Evolutionary conservation across 2,329 filamentous ascomycete species (phyloP), one percentile per base, ranked within the genome.

Genomic region (Magnaporthiopsis incrustans): DNA sequence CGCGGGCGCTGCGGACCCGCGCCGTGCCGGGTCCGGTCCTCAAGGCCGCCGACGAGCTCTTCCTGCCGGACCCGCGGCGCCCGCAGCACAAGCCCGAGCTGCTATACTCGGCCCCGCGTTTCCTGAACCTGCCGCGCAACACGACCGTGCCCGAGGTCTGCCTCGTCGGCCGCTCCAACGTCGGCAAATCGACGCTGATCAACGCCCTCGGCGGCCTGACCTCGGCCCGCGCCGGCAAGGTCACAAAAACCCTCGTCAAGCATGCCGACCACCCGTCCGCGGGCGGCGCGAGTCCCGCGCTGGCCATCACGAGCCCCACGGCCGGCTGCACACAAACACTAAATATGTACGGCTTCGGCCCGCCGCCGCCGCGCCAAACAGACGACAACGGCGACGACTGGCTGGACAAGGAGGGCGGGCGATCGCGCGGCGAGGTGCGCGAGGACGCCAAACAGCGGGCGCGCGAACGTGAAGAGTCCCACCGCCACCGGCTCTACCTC

Each of bases 151-250:
- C 84, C 59, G 84, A 87, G 68, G 84, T 96, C 62, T 89, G 91
- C 72, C 83, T 96, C 59, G 85, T 96, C 53, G 92, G 92, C 58
- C 92, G 93, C 70, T 92, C 91, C 68, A 96, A 96, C 72, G 91
- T 92, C 57, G 92, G 92, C 71, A 96, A 96, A 74, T 95, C 91
- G 1, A 91, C 91, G 22, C 89, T 96, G 69, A 88, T 96, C 76
- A 96, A 96, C 72, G 89, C 89, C 25, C 82, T 96, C 44, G 85
- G 88, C 2, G 87, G 87, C 44, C 68, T 70, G 12, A 7, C 27
- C 27, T 14, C 26, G 4, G 15, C 22, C 22, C 57, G 30, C 50
- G 56, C 61, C 26, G 61, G 61, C 50, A 53, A 2, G 50, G 61
- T 63, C 18, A 22, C 30, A 59, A 65, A 62, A 67, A 60, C 65